These are phyloP conservation scores for Apophysomyces elegans DNA, from an alignment of 371 early-diverging fungal genomes.

Conservation along the genomic window DNA sequence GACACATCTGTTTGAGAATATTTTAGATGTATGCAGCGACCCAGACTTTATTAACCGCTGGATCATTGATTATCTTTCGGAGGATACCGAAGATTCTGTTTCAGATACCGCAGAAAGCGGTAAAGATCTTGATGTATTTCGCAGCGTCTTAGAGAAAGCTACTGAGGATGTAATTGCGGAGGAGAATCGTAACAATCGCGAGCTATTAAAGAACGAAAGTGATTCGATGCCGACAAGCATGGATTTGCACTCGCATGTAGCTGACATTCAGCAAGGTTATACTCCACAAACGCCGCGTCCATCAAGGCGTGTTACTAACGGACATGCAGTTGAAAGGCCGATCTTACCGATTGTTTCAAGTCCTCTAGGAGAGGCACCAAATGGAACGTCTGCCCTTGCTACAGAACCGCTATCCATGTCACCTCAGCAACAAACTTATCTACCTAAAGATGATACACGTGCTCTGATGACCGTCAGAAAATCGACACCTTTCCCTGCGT, in stretches of 20 bases:
- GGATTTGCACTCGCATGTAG: neutral
- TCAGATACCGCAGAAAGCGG: neutral
- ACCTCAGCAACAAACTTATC: neutral
- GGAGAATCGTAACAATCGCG: neutral
- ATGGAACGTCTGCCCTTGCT: neutral
- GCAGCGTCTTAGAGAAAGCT: constrained; percentile 31
- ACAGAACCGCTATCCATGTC: neutral
- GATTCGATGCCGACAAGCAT: neutral
- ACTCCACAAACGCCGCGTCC: neutral
- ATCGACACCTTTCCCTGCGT: neutral
- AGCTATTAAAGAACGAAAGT: neutral
- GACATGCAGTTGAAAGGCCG: neutral
- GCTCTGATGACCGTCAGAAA: neutral
- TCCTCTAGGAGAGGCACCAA: neutral
- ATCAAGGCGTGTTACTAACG: neutral
- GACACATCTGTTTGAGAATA: constrained; percentile 39
- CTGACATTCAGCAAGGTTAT: neutral
- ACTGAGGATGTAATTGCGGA: constrained; percentile 34
- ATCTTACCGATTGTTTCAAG: neutral
- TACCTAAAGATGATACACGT: neutral
- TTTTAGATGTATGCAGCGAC: constrained; percentile 40
- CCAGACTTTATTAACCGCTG: constrained; percentile 51
- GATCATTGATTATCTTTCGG: constrained; percentile 42
- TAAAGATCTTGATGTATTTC: constrained; percentile 20
- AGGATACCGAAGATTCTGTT: constrained; percentile 15